These are phyloP conservation scores for Neurospora terricola DNA, from an alignment of 495 filamentous ascomycete species.

Conservation along the genomic window DNA sequence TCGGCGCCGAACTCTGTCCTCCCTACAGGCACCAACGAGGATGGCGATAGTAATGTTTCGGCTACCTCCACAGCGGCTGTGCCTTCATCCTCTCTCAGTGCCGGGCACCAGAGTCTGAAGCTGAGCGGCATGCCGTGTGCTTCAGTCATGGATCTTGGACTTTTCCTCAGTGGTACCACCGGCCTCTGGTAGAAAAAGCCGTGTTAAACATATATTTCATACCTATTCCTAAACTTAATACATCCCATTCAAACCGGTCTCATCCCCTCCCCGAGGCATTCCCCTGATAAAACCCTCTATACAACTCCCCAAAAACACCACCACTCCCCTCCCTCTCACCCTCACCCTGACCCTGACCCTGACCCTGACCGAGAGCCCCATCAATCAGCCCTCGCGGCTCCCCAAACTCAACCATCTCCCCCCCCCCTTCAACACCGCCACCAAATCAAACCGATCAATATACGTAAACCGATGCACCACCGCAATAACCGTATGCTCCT, in stretches of 20 bases:
- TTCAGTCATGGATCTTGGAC: neutral
- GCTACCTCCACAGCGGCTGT: neutral
- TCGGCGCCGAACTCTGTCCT: neutral
- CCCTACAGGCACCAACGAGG: neutral
- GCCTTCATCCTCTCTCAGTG: neutral
- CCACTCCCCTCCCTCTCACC: neutral
- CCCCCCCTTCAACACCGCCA: conserved; percentile 30
- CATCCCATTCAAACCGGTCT: neutral
- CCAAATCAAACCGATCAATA: conserved; percentile 31
- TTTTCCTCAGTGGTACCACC: neutral
- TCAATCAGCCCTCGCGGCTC: conserved; percentile 16
- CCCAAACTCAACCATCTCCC: conserved; percentile 28
- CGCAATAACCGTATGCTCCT: conserved; percentile 29
- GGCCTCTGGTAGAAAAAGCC: neutral
- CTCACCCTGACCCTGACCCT: no score
- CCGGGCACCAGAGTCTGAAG: neutral
- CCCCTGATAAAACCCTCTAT: neutral
- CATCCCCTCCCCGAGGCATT: neutral
- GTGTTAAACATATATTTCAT: neutral
- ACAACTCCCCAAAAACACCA: neutral
- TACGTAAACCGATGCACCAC: conserved; percentile 34
- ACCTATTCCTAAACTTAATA: neutral
- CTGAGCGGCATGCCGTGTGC: neutral
- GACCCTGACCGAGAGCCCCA: neutral
- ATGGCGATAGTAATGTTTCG: neutral